Percentiles rank a stretch among this genome's conserved stretches.
phyloP scores from a whole-genome alignment of 2,329 filamentous ascomycete genomes.

The Cercospora zeae-maydis region DNA sequence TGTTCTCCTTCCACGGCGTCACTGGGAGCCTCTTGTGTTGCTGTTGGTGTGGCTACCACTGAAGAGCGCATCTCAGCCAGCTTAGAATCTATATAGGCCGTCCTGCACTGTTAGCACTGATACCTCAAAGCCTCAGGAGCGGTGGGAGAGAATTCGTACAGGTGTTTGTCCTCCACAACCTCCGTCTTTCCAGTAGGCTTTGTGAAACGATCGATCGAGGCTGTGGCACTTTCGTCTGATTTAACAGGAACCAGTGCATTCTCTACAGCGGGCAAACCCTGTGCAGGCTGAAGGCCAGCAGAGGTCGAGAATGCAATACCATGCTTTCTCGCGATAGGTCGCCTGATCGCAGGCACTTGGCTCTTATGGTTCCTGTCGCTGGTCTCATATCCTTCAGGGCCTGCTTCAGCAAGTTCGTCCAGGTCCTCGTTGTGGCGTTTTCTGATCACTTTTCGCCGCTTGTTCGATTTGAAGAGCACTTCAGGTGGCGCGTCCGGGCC shows the following conservation, averaged over 20 bases:
- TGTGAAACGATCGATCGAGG: conserved; percentile 59
- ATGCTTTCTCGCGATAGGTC: conserved; percentile 26
- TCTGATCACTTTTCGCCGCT: conserved; percentile 51
- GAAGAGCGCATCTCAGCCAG: conserved; percentile 55
- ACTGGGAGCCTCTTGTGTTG: background rate
- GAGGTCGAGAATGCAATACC: conserved; percentile 31
- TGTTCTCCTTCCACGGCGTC: background rate
- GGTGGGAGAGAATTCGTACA: conserved; percentile 58
- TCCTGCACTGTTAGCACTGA: conserved; percentile 68
- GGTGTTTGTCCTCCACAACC: conserved; percentile 66
- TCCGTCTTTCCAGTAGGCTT: conserved; percentile 66
- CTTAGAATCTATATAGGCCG: conserved; percentile 78
- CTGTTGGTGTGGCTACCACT: conserved; percentile 5
- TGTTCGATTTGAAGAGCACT: conserved; percentile 47
- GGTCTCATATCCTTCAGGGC: background rate
- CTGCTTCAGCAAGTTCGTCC: conserved; percentile 10
- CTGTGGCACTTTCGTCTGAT: conserved; percentile 23
- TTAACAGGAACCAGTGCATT: conserved; percentile 16
- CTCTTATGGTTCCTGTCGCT: background rate
- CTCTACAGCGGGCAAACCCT: background rate
- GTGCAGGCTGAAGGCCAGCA: background rate
- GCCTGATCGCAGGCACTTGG: conserved; percentile 11
- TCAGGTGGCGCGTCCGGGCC: conserved; percentile 12
- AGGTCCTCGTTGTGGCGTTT: conserved; percentile 39
- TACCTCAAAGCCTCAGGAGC: conserved; percentile 8